Conservation (phyloP, 768 basidiomycete genomes). For the Rhizopogon salebrosus region DNA sequence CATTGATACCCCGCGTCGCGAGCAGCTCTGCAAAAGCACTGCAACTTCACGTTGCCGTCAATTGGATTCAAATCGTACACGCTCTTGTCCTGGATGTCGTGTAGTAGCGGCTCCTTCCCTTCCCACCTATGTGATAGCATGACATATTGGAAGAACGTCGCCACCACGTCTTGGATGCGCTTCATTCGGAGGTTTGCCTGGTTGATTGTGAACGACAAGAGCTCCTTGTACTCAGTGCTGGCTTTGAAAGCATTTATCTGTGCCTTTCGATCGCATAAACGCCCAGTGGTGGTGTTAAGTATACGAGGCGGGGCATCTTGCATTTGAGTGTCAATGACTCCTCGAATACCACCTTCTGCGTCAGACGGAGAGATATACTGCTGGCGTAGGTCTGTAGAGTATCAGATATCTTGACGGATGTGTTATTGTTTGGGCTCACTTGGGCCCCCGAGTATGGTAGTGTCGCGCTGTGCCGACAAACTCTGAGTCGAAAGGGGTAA, state of each 20-base stretch:
- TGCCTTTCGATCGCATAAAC: constrained; percentile 1
- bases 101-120: too few species aligned
- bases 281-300: constrained; percentile 3
- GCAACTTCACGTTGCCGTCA: neutral
- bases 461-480: neutral
- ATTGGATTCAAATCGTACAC: neutral
- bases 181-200: neutral
- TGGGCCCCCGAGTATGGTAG: neutral
- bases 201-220: neutral
- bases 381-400: too few species aligned
- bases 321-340: too few species aligned
- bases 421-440: neutral
- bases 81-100: too few species aligned
- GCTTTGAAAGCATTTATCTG: too few species aligned
- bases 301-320: neutral
- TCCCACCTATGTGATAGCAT: too few species aligned
- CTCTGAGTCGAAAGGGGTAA: constrained; percentile 8
- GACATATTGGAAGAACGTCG: neutral
- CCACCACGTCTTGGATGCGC: neutral
- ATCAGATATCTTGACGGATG: too few species aligned
- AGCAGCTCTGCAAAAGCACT: constrained; percentile 5
- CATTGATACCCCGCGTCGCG: constrained; percentile 8
- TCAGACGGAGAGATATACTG: too few species aligned
- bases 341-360: too few species aligned
- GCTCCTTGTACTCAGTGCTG: neutral